Percentiles rank a stretch among this genome's conserved stretches.
Conservation (phyloP, 495 filamentous ascomycete genomes). For the Lichenothelia convexa region DNA sequence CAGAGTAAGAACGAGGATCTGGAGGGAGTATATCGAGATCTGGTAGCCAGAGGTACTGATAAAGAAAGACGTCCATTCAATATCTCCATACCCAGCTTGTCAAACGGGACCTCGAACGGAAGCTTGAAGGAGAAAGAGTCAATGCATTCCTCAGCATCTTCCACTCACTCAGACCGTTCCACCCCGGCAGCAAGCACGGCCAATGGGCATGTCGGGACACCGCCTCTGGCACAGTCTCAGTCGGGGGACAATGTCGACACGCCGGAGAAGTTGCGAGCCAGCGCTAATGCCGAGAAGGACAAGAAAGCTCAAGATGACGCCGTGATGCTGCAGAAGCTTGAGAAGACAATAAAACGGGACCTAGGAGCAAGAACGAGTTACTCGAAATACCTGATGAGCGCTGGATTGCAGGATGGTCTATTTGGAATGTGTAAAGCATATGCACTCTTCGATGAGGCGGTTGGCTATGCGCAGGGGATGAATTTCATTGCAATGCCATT, state of each 20-base stretch:
- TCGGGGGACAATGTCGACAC: conserved; percentile 50
- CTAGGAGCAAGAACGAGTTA: conserved; percentile 86
- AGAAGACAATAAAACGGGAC: conserved; percentile 80
- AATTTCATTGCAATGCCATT: conserved; percentile 98
- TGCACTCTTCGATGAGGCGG: conserved; percentile 80
- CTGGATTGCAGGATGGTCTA: conserved; percentile 81
- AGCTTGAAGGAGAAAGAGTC: conserved; percentile 42
- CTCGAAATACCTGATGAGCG: conserved; percentile 75
- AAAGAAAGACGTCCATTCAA: conserved; percentile 35
- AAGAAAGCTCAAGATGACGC: conserved; percentile 62
- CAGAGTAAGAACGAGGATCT: conserved; percentile 84
- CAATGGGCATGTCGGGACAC: conserved; percentile 42
- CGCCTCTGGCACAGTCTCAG: conserved; percentile 29
- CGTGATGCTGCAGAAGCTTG: conserved; percentile 54
- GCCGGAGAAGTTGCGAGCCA: conserved; percentile 45
- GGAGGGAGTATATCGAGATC: conserved; percentile 70
- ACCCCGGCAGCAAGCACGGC: conserved; percentile 38
- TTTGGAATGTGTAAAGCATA: conserved; percentile 97
- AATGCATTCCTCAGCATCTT: conserved; percentile 55
- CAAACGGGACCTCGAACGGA: conserved; percentile 25
- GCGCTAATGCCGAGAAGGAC: conserved; percentile 43
- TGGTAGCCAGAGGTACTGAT: conserved; percentile 64
- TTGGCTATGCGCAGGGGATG: conserved; percentile 97
- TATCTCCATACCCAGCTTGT: conserved; percentile 10
- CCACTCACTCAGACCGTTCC: conserved; percentile 65